Evolutionary conservation across 129 eudicot genomes (phyloP).

Genomic region (Chrysanthemum seticuspe): DNA sequence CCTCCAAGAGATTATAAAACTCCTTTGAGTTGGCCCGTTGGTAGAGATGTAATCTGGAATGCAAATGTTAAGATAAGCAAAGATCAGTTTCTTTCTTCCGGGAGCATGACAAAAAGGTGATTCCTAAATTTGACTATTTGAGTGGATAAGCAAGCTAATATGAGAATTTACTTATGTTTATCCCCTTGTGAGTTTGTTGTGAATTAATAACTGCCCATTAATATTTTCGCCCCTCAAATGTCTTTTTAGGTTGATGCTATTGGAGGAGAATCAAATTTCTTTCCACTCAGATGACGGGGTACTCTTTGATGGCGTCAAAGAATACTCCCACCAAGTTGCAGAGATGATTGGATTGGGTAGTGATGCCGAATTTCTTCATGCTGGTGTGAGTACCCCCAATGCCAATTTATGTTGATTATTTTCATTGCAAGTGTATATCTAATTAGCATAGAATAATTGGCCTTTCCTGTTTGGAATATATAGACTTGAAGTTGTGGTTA

Average conservation of each 20-base stretch:
- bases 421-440: neutral
- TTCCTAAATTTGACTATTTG: neutral
- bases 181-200: neutral
- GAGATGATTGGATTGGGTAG: constrained; percentile 83
- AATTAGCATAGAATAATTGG: too few relatives aligned
- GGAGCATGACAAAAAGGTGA: constrained; percentile 97
- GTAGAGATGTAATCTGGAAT: constrained; percentile 92
- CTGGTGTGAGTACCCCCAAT: constrained; percentile 66
- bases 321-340: constrained; percentile 83
- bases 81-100: constrained; percentile 94
- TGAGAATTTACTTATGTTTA: neutral
- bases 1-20: constrained; percentile 93
- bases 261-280: constrained; percentile 94
- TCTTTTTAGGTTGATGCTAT: constrained; percentile 67
- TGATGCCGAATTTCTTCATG: constrained; percentile 70
- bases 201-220: neutral
- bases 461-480: too few relatives aligned
- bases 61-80: constrained; percentile 89
- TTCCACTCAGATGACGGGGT: constrained; percentile 90
- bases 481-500: neutral
- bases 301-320: constrained; percentile 87
- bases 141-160: constrained; percentile 11
- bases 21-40: constrained; percentile 88
- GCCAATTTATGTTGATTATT: neutral
- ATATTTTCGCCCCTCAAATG: neutral